These are phyloP conservation scores for Mycena leptocephala DNA, from an alignment of 768 basidiomycete genomes.

Conservation along the genomic window DNA sequence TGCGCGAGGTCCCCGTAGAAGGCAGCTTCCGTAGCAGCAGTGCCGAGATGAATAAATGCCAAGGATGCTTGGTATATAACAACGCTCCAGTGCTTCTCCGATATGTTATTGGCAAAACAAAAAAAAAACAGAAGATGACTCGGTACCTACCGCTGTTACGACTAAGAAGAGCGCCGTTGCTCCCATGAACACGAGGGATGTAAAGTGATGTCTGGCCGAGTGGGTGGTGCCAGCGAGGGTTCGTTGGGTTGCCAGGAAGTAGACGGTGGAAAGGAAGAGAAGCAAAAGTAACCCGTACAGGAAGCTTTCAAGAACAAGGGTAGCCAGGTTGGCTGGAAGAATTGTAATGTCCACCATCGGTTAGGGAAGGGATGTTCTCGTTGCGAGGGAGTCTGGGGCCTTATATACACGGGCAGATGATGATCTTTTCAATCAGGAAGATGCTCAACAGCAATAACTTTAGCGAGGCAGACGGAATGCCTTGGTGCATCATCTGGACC, in stretches of 20 bases:
- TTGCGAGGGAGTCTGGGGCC: too few species aligned
- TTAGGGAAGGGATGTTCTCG: too few species aligned
- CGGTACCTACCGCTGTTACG: slow-evolving; percentile 5
- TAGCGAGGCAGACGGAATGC: too few species aligned
- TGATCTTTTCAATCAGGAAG: too few species aligned
- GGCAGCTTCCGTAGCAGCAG: slow-evolving; percentile 10
- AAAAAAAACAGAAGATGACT: slow-evolving; percentile 7
- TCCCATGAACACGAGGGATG: slow-evolving; percentile 19
- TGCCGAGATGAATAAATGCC: slow-evolving; percentile 13
- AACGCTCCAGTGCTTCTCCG: slow-evolving; percentile 14
- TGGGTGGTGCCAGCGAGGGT: background rate
- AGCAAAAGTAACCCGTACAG: slow-evolving; percentile 9
- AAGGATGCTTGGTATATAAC: slow-evolving; percentile 14
- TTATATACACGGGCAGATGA: too few species aligned
- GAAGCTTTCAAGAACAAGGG: slow-evolving; percentile 18
- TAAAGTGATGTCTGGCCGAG: slow-evolving; percentile 10
- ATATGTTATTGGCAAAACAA: background rate
- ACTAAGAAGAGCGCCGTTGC: slow-evolving; percentile 16
- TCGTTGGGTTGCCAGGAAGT: slow-evolving; percentile 15
- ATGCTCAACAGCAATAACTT: too few species aligned
- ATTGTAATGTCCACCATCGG: slow-evolving; percentile 18
- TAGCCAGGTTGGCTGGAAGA: slow-evolving; percentile 11
- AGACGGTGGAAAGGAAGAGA: slow-evolving; percentile 13
- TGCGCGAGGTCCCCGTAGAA: slow-evolving; percentile 16
- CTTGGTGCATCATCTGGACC: too few species aligned